Percentiles rank a stretch among this genome's conserved stretches.
Evolutionary conservation across 768 basidiomycete genomes (phyloP).

Genomic region (Tephrocybe sp.): DNA sequence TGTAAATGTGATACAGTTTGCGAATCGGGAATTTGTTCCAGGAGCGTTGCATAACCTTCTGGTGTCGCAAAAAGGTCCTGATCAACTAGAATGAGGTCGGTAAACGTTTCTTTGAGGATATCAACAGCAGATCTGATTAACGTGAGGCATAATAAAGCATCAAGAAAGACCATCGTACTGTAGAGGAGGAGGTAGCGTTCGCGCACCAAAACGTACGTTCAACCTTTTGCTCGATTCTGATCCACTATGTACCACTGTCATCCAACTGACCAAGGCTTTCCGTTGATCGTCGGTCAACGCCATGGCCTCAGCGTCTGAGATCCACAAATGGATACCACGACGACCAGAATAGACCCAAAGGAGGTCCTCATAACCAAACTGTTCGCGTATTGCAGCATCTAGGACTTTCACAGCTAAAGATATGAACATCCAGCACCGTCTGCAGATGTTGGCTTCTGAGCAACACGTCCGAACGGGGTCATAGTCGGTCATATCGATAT

Average conservation of each 20-base stretch:
- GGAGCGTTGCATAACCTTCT: constrained; percentile 70
- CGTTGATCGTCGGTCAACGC: constrained; percentile 90
- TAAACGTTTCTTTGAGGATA: constrained; percentile 55
- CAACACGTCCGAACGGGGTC: constrained; percentile 95
- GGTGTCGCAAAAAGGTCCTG: constrained; percentile 79
- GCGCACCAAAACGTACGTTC: constrained; percentile 53
- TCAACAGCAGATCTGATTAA: constrained; percentile 40
- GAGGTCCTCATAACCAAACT: constrained; percentile 88
- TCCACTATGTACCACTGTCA: constrained; percentile 80
- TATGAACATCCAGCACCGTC: constrained; percentile 93
- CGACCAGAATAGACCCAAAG: constrained; percentile 99
- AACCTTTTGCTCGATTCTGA: constrained; percentile 82
- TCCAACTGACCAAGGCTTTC: constrained; percentile 79
- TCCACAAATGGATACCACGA: constrained; percentile 98
- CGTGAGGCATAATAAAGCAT: background rate
- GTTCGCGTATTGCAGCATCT: constrained; percentile 73
- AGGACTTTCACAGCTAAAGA: constrained; percentile 87
- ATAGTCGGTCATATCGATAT: constrained; percentile 99
- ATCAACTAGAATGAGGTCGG: constrained; percentile 67
- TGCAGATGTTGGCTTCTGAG: constrained; percentile 86
- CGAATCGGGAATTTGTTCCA: constrained; percentile 72
- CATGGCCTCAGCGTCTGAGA: constrained; percentile 87
- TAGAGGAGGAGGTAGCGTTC: constrained; percentile 69
- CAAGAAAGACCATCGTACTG: constrained; percentile 40
- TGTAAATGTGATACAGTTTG: constrained; percentile 46